Conservation (phyloP, 345 rosid genomes). For the Ceriops zippeliana region DNA sequence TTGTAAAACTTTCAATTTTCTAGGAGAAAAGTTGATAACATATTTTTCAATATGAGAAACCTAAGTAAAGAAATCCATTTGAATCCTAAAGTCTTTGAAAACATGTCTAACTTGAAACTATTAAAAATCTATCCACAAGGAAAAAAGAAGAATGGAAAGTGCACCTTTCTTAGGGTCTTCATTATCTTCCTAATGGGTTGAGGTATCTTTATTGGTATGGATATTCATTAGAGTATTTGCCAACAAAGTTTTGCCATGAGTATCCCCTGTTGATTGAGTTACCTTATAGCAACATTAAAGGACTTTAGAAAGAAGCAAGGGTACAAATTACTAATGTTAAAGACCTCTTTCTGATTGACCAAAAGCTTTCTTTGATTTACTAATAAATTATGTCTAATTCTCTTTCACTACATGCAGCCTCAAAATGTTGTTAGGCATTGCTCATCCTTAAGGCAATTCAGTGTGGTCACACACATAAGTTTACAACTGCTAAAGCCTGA, state of each 20-base stretch:
- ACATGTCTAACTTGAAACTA: neutral
- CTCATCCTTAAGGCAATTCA: too few species aligned
- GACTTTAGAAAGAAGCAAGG: neutral
- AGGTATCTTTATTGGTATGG: conserved; percentile 1
- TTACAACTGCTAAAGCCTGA: too few species aligned
- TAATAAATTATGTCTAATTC: too few species aligned
- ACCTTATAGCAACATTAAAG: neutral
- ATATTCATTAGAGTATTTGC: conserved; percentile 6
- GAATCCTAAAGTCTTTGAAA: too few species aligned
- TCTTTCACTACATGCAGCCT: too few species aligned
- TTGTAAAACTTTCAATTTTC: too few species aligned
- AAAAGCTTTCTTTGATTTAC: too few species aligned
- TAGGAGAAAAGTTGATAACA: neutral
- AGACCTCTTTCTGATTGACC: too few species aligned
- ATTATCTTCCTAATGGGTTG: conserved; percentile 2
- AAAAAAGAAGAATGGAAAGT: neutral
- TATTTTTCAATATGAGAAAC: too few species aligned
- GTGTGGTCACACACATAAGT: too few species aligned
- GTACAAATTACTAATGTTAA: neutral
- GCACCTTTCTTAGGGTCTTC: neutral
- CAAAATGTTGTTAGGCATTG: too few species aligned
- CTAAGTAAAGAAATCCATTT: too few species aligned
- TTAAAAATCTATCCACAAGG: neutral
- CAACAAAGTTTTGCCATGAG: neutral
- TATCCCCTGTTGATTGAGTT: conserved; percentile 4